phyloP scores from a whole-genome alignment of 1,139 yeast species.

The Debaryomycetaceae sp. region DNA sequence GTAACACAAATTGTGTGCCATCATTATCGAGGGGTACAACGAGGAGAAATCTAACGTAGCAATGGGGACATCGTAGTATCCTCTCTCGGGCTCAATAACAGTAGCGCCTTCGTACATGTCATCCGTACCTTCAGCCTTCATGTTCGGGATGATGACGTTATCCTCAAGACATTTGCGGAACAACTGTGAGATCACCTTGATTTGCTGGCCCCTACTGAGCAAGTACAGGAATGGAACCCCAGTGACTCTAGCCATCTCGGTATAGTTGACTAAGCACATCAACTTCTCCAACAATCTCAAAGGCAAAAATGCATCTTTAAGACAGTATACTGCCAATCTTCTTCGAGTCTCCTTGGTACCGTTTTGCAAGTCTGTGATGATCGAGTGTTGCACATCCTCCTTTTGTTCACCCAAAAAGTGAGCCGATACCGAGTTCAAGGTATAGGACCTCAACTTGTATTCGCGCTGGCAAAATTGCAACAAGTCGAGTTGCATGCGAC shows the following conservation, averaged over 20 bases:
- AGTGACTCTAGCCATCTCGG: slow-evolving; percentile 99
- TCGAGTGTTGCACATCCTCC: slow-evolving; percentile 97
- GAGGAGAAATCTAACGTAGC: slow-evolving; percentile 98
- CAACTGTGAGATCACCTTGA: slow-evolving; percentile 91
- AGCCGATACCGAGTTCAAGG: slow-evolving; percentile 92
- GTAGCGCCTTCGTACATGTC: slow-evolving; percentile 99
- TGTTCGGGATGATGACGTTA: slow-evolving; percentile 84
- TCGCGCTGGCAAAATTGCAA: slow-evolving; percentile 93
- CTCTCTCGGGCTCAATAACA: slow-evolving; percentile 93
- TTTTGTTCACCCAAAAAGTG: slow-evolving; percentile 93
- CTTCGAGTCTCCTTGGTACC: slow-evolving; percentile 91
- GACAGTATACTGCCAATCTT: slow-evolving; percentile 92
- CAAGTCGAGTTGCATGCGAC: slow-evolving; percentile 91
- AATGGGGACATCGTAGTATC: slow-evolving; percentile 94
- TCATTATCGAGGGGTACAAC: slow-evolving; percentile 97
- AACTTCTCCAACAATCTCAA: slow-evolving; percentile 81
- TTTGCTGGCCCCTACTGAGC: slow-evolving; percentile 91
- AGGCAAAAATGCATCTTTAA: slow-evolving; percentile 94
- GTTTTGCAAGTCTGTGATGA: slow-evolving; percentile 89
- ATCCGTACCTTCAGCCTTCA: slow-evolving; percentile 74
- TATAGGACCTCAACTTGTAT: slow-evolving; percentile 88
- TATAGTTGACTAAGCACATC: slow-evolving; percentile 94
- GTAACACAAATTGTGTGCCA: slow-evolving; percentile 98
- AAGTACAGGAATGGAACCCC: slow-evolving; percentile 96
- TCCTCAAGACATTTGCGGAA: slow-evolving; percentile 86